These are phyloP conservation scores for Cytidiella melzeri DNA, from an alignment of 768 basidiomycete genomes.

Conservation along the genomic window DNA sequence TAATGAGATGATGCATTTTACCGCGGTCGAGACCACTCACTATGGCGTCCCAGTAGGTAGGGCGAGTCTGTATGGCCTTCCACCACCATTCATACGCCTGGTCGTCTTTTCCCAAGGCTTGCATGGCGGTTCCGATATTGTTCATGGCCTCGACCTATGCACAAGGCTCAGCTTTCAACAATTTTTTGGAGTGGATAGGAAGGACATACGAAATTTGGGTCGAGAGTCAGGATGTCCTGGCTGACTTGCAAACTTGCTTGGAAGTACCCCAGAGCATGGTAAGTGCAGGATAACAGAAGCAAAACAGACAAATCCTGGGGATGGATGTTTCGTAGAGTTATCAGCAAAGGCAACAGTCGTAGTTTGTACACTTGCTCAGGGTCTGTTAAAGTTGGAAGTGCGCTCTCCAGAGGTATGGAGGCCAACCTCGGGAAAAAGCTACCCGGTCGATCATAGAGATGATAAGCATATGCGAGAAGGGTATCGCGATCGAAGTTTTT, in stretches of 20 bases:
- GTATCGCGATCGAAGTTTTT: constrained; percentile 27
- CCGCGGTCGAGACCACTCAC: constrained; percentile 16
- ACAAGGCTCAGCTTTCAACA: neutral
- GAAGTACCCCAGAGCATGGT: constrained; percentile 29
- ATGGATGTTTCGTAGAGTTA: constrained; percentile 25
- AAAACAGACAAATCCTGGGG: constrained; percentile 29
- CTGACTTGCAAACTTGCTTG: constrained; percentile 25
- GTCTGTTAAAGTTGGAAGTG: neutral
- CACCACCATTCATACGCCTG: constrained; percentile 36
- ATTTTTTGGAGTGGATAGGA: neutral
- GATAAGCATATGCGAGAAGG: constrained; percentile 28
- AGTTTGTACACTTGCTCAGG: constrained; percentile 17
- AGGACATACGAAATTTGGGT: constrained; percentile 19
- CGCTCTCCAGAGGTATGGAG: constrained; percentile 7
- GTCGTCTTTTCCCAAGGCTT: constrained; percentile 25
- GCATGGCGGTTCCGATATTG: constrained; percentile 33
- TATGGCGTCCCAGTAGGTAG: constrained; percentile 30
- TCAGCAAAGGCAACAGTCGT: constrained; percentile 29
- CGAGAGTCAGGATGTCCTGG: constrained; percentile 28
- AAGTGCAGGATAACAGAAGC: constrained; percentile 31
- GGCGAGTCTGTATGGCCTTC: constrained; percentile 30
- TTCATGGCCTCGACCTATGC: constrained; percentile 35
- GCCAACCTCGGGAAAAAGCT: constrained; percentile 8
- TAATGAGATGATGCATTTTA: too few relatives aligned
- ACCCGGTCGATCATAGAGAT: constrained; percentile 21